A percentile compares a stretch with the other conserved stretches of the same genome.
These are phyloP conservation scores for Lactarius quietus DNA, from an alignment of 768 basidiomycete species.

Conservation along the genomic window DNA sequence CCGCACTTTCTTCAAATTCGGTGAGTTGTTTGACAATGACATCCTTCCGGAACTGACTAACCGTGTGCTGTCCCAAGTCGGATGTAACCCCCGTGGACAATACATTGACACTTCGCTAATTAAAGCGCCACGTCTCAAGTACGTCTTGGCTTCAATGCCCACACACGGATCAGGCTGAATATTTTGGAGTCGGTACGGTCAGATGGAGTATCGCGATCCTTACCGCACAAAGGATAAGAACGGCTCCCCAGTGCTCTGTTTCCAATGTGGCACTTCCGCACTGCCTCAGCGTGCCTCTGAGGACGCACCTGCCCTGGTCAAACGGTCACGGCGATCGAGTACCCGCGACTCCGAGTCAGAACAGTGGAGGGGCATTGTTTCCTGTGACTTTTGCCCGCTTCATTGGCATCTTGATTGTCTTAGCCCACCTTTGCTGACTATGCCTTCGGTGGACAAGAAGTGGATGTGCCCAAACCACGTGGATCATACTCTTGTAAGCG, in stretches of 20 bases:
- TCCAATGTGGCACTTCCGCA: conserved; percentile 81
- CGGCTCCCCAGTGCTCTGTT: conserved; percentile 82
- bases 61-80: conserved; percentile 48
- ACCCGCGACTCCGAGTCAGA: conserved; percentile 45
- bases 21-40: conserved; percentile 38
- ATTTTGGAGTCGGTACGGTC: conserved; percentile 67
- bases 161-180: conserved; percentile 12
- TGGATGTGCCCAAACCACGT: conserved; percentile 99
- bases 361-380: conserved; percentile 69
- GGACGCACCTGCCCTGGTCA: conserved; percentile 46
- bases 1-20: conserved; percentile 79
- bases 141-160: conserved; percentile 34
- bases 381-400: conserved; percentile 91
- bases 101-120: conserved; percentile 80
- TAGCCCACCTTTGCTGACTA: conserved; percentile 79
- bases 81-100: conserved; percentile 70
- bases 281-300: conserved; percentile 54
- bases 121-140: conserved; percentile 82
- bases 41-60: neutral
- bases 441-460: conserved; percentile 86
- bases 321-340: conserved; percentile 50
- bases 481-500: conserved; percentile 77
- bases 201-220: conserved; percentile 88
- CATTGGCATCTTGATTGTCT: conserved; percentile 98
- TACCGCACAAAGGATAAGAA: conserved; percentile 83